These are phyloP conservation scores for Phytophthora quininea DNA, from an alignment of 352 stramenopile species.

Conservation along the genomic window DNA sequence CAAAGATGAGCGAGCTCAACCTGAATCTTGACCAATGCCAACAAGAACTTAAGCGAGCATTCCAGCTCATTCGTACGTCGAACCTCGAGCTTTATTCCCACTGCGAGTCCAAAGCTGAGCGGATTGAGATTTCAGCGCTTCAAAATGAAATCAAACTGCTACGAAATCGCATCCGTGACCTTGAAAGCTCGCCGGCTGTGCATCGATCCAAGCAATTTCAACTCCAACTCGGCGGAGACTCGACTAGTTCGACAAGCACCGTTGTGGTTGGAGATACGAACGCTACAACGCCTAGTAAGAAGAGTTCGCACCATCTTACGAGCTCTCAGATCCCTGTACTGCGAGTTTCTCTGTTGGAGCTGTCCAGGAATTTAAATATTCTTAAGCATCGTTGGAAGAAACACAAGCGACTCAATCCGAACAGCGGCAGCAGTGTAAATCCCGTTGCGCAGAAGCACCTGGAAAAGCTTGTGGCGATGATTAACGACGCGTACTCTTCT, in stretches of 20 bases:
- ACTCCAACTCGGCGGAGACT: constrained; percentile 19
- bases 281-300: constrained; percentile 8
- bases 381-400: constrained; percentile 69
- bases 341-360: constrained; percentile 71
- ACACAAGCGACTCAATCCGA: constrained; percentile 44
- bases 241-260: not conserved
- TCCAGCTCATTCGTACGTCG: constrained; percentile 66
- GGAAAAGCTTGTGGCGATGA: constrained; percentile 66
- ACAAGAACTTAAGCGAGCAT: constrained; percentile 68
- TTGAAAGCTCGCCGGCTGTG: constrained; percentile 20
- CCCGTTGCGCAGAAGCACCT: constrained; percentile 66
- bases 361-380: constrained; percentile 74
- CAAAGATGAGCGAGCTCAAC: constrained; percentile 62
- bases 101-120: constrained; percentile 69
- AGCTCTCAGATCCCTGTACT: constrained; percentile 63
- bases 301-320: constrained; percentile 32
- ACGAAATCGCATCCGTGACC: constrained; percentile 39
- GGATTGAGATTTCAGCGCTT: constrained; percentile 47
- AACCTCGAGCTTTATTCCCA: constrained; percentile 72
- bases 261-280: constrained; percentile 23
- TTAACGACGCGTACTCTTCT: constrained; percentile 75
- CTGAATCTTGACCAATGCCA: constrained; percentile 69
- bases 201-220: constrained; percentile 19
- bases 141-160: constrained; percentile 61
- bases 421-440: constrained; percentile 42